Conservation (phyloP, 352 stramenopile genomes). For the Thraustotheca clavata region DNA sequence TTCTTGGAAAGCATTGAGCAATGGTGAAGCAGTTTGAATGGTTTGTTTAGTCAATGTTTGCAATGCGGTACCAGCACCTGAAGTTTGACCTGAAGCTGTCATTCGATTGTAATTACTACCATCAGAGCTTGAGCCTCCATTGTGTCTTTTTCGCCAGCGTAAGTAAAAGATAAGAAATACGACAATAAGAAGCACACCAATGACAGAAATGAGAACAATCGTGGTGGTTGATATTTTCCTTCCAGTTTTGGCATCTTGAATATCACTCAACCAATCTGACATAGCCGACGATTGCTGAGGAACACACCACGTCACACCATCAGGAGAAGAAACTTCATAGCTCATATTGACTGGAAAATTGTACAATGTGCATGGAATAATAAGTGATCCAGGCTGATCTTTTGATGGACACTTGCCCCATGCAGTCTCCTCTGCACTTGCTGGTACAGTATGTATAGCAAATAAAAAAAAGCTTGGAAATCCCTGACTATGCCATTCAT, state of each 20-base stretch:
- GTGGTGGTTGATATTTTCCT: not conserved
- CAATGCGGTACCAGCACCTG: not conserved
- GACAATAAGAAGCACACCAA: not conserved
- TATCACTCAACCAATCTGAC: not conserved
- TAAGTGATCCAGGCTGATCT: not conserved
- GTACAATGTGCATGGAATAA: slow-evolving; percentile 3
- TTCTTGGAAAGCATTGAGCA: slow-evolving; percentile 59
- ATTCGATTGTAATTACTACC: not conserved
- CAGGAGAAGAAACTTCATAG: not conserved
- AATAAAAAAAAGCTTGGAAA: not conserved
- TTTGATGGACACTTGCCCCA: slow-evolving; percentile 2
- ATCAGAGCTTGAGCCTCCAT: not conserved
- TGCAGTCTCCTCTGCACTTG: not conserved
- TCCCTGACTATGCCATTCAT: slow-evolving; percentile 8
- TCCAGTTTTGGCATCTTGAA: not conserved
- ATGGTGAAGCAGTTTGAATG: slow-evolving; percentile 23
- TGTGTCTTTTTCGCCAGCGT: not conserved
- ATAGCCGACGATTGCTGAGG: not conserved
- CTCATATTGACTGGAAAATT: not conserved
- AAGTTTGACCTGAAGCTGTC: not conserved
- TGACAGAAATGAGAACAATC: not conserved
- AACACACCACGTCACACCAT: not conserved
- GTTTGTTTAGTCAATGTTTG: not conserved
- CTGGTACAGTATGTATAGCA: slow-evolving; percentile 10
- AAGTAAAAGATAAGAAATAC: not conserved